phyloP scores from a whole-genome alignment of 768 basidiomycete species.

The Rhodosporidiobolus sp. region DNA sequence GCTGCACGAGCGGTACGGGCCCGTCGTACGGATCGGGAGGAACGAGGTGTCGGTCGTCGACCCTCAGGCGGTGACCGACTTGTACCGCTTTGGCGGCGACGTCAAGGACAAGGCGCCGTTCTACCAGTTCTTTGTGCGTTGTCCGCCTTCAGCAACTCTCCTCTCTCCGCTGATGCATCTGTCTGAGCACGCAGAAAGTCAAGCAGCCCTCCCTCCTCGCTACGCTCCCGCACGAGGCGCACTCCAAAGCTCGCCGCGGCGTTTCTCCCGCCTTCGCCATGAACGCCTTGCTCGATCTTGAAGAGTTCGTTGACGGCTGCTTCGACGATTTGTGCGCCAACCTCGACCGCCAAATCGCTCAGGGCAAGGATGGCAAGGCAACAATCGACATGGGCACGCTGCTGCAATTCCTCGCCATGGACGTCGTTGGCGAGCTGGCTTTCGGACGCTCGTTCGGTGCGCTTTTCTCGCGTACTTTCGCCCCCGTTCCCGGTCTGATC shows the following conservation, averaged over 20 bases:
- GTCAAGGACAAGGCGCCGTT: not conserved
- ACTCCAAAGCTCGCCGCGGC: not conserved
- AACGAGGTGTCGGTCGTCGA: conserved; percentile 12
- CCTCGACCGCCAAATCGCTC: not conserved
- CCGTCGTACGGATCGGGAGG: not conserved
- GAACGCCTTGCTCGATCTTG: conserved; percentile 14
- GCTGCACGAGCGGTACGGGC: not conserved
- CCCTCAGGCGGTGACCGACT: not conserved
- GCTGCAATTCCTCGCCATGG: conserved; percentile 14
- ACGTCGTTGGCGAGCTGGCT: conserved; percentile 2
- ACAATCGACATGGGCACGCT: conserved; percentile 1
- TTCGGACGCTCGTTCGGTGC: not conserved
- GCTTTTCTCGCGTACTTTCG: not conserved
- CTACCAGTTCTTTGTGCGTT: conserved; percentile 9
- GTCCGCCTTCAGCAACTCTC: too few species aligned
- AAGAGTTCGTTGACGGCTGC: conserved; percentile 13
- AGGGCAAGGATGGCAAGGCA: not conserved
- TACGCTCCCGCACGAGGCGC: not conserved
- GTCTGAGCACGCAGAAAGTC: not conserved
- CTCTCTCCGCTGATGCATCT: not conserved
- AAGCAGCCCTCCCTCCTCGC: conserved; percentile 5
- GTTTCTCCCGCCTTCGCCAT: conserved; percentile 18
- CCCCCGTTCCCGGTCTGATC: too few species aligned
- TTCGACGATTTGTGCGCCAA: conserved; percentile 2
- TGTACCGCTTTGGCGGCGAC: not conserved